These are phyloP conservation scores for Penicillium crustosum DNA, from an alignment of 2,329 filamentous ascomycete species.

Conservation along the genomic window DNA sequence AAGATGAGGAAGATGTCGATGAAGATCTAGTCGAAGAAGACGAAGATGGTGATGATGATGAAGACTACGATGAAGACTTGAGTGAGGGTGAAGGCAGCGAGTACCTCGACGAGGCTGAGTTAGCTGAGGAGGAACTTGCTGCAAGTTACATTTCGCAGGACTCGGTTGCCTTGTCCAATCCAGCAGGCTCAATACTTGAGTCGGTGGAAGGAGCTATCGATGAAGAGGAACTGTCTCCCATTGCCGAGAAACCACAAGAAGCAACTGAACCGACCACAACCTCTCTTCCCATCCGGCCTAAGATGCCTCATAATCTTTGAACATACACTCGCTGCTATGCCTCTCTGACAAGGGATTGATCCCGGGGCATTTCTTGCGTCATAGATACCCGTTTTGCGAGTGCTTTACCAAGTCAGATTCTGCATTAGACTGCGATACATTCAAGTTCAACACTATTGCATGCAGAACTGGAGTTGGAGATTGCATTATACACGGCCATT, in stretches of 20 bases:
- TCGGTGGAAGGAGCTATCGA: slow-evolving; percentile 36
- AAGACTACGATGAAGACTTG: slow-evolving; percentile 43
- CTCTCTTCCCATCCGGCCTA: slow-evolving; percentile 24
- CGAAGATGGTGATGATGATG: slow-evolving; percentile 51
- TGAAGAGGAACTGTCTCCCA: slow-evolving; percentile 26
- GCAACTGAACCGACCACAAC: slow-evolving; percentile 7
- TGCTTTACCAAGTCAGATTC: slow-evolving; percentile 12
- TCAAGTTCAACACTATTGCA: slow-evolving; percentile 25
- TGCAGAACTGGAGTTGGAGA: slow-evolving; percentile 19
- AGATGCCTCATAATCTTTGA: slow-evolving; percentile 16
- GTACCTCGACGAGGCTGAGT: slow-evolving; percentile 51
- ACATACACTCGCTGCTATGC: slow-evolving; percentile 7
- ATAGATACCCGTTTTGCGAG: slow-evolving; percentile 14
- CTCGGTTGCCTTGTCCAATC: slow-evolving; percentile 47
- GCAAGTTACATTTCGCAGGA: slow-evolving; percentile 39
- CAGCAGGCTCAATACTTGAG: slow-evolving; percentile 46
- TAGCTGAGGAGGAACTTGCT: slow-evolving; percentile 39
- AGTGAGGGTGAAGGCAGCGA: slow-evolving; percentile 56
- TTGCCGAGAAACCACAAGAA: slow-evolving; percentile 10
- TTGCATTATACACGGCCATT: slow-evolving; percentile 16
- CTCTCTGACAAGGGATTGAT: not conserved
- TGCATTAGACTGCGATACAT: slow-evolving; percentile 18
- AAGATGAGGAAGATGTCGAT: slow-evolving; percentile 56
- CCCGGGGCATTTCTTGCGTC: slow-evolving; percentile 4
- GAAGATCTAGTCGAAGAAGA: slow-evolving; percentile 40